Base-by-base conservation (phyloP, 129 eudicot species). In the Logfia minima region DNA sequence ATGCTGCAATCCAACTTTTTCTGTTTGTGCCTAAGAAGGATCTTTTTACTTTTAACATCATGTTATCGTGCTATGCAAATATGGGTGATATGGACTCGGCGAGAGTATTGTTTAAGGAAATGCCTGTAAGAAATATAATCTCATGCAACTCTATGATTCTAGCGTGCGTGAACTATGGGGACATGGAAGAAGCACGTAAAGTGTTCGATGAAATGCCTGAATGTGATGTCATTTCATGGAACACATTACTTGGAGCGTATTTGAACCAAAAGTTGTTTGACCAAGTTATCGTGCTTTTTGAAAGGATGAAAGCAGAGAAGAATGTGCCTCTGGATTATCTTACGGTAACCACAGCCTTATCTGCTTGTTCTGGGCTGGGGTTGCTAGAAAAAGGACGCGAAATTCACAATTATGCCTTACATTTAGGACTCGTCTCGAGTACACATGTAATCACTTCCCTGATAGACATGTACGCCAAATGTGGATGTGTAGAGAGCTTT, bases 381-480 rank as follows among this genome's bases (percentile, higher is more conserved):
- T 75, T 70, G 16, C 77, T 84, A 3, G 82, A 76, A 72, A 75
- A 74, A 67, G 88, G 88, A 8, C 66, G 71, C 10, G 77, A 77
- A 72, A 22, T 82, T 16, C 86, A 87, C 24, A 19, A 74, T 4
- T 82, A 82, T 37, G 85, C 84, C n/a, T 52, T 76, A 9, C 75
- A 69, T 72, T 37, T 43, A 43, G 74, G 71, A 1, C 74, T 81
- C n/a, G 35, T 78, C 3, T 79, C 69, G 16, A 78, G 80, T 68
- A 73, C 59, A 22, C 83, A 78, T 41, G 84, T 87, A 19, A 28
- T 60, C 5, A 81, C 86, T 67, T 67, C 88, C 5, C 48, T 87
- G 18, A 82, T 87, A 31, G 84, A 84, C 65, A 81, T 87, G 88
- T 87, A 87, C 62, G 86, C 88, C 32, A 85, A 88, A 58, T 88